Conservation (phyloP, 495 filamentous ascomycete genomes). For the Xylaria grammica region DNA sequence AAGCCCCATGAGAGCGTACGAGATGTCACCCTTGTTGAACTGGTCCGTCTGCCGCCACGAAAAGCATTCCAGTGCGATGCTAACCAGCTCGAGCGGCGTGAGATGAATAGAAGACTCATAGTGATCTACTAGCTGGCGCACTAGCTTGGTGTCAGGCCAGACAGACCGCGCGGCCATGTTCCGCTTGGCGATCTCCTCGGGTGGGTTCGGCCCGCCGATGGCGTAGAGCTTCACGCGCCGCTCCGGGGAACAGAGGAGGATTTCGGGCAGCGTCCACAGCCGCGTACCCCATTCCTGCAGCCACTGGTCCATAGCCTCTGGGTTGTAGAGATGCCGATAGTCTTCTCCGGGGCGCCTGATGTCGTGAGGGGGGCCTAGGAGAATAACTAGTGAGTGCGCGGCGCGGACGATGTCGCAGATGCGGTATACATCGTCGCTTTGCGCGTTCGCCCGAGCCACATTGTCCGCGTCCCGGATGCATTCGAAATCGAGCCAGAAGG, state of each 20-base stretch:
- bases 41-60: constrained; percentile 7
- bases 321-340: not conserved
- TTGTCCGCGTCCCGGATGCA: constrained; percentile 19
- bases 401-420: constrained; percentile 27
- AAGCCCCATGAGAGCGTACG: constrained; percentile 55
- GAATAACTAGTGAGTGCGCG: constrained; percentile 20
- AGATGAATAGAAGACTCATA: constrained; percentile 24
- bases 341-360: not conserved
- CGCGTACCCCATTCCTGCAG: constrained; percentile 44
- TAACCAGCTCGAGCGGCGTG: constrained; percentile 31
- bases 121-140: constrained; percentile 31
- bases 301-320: constrained; percentile 4
- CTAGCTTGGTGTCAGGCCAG: constrained; percentile 11
- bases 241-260: constrained; percentile 42
- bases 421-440: constrained; percentile 23
- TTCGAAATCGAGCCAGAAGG: constrained; percentile 27
- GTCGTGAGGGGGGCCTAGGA: constrained; percentile 4
- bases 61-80: constrained; percentile 24
- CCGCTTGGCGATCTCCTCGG: constrained; percentile 19
- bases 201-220: not conserved
- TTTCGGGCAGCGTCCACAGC: constrained; percentile 57
- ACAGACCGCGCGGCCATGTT: constrained; percentile 20
- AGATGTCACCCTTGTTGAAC: constrained; percentile 39
- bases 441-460: constrained; percentile 1
- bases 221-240: constrained; percentile 16